Conservation (phyloP, 805 yeast species). For the Lachancea fermentati region DNA sequence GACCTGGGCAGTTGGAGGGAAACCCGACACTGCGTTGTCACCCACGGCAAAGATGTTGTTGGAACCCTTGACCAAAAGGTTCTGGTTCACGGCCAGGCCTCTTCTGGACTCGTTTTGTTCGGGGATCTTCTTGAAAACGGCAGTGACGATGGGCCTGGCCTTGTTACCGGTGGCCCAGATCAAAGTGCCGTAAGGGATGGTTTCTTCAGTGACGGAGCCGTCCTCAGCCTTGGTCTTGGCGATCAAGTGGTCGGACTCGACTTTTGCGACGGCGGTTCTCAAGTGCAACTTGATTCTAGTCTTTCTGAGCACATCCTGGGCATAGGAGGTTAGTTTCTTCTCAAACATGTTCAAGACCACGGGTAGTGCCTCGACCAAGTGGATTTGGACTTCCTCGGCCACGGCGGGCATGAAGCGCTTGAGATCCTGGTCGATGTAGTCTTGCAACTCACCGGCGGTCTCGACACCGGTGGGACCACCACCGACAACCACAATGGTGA, state of each 20-base stretch:
- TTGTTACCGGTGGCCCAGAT: constrained; percentile 98
- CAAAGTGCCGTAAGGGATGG: constrained; percentile 82
- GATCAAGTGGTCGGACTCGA: constrained; percentile 62
- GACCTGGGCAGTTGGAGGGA: constrained; percentile 96
- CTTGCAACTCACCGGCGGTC: constrained; percentile 93
- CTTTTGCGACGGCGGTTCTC: constrained; percentile 85
- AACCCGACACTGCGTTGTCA: constrained; percentile 84
- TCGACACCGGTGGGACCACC: constrained; percentile 99
- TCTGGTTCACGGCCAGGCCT: constrained; percentile 77
- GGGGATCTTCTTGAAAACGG: constrained; percentile 63
- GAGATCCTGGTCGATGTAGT: constrained; percentile 87
- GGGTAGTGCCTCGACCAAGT: constrained; percentile 86
- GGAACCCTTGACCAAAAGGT: constrained; percentile 75
- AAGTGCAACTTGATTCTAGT: constrained; percentile 69
- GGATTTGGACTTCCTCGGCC: constrained; percentile 76
- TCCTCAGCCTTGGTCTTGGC: constrained; percentile 70
- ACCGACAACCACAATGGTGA: constrained; percentile 87
- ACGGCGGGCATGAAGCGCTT: constrained; percentile 83
- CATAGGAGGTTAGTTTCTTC: constrained; percentile 39
- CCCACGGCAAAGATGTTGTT: constrained; percentile 83
- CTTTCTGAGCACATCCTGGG: constrained; percentile 38
- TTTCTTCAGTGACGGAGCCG: constrained; percentile 53
- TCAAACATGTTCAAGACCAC: constrained; percentile 62
- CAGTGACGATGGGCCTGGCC: constrained; percentile 66
- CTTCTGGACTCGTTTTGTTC: constrained; percentile 81